Evolutionary conservation across 2,329 filamentous ascomycete species (phyloP).

Genomic region (Aspergillus niger): DNA sequence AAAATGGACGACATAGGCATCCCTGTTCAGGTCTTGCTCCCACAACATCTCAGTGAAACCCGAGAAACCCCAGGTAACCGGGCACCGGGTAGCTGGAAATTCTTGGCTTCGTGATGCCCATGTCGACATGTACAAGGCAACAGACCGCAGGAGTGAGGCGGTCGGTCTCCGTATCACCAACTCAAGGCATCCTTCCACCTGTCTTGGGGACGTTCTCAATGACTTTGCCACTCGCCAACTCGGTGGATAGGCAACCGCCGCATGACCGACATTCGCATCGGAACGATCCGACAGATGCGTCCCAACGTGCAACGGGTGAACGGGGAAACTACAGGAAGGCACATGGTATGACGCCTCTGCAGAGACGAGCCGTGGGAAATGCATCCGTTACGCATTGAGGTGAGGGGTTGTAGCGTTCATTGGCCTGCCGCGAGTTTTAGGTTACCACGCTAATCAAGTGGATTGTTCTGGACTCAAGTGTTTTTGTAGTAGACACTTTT

Average conservation of each 20-base stretch:
- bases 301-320: neutral
- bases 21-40: too few relatives aligned
- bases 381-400: neutral
- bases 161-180: too few relatives aligned
- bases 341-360: neutral
- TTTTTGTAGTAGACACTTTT: too few relatives aligned
- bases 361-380: neutral
- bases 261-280: neutral
- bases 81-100: too few relatives aligned
- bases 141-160: too few relatives aligned
- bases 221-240: neutral
- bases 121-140: too few relatives aligned
- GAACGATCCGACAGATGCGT: neutral
- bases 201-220: too few relatives aligned
- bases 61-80: too few relatives aligned
- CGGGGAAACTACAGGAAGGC: neutral
- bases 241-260: neutral
- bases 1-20: too few relatives aligned
- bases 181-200: too few relatives aligned
- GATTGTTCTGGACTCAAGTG: neutral
- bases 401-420: neutral
- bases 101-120: too few relatives aligned
- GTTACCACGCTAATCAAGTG: neutral
- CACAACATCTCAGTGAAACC: too few relatives aligned
- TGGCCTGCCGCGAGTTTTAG: neutral